Evolutionary conservation across 352 stramenopile genomes (phyloP).

Genomic region (Phytophthora sp.): DNA sequence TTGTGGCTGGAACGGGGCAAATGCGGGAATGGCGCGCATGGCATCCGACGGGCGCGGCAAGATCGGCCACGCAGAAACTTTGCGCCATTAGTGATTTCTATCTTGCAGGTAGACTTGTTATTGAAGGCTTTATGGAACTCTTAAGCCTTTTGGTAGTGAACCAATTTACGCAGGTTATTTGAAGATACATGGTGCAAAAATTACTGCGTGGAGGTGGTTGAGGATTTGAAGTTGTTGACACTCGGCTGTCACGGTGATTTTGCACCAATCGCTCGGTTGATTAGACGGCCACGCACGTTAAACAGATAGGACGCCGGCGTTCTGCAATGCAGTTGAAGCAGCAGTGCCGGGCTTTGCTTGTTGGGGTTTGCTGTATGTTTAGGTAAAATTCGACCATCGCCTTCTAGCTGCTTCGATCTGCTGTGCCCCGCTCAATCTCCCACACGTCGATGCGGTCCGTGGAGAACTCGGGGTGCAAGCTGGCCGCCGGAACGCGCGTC

Average conservation of each 20-base stretch:
- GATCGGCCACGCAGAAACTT: constrained; percentile 3
- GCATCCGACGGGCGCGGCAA: neutral
- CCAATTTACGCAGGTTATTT: too few relatives aligned
- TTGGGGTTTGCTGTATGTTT: neutral
- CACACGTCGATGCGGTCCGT: constrained; percentile 55
- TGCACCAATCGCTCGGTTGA: constrained; percentile 3
- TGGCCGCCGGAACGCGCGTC: constrained; percentile 28
- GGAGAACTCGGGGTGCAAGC: constrained; percentile 51
- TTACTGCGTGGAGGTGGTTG: neutral
- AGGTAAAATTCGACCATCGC: constrained; percentile 13
- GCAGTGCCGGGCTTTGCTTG: constrained; percentile 6
- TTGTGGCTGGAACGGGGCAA: constrained; percentile 15
- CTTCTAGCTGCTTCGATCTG: constrained; percentile 21
- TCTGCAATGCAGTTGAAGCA: constrained; percentile 9
- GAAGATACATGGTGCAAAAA: too few relatives aligned
- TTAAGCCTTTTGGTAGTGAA: too few relatives aligned
- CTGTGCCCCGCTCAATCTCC: constrained; percentile 33
- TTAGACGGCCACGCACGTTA: constrained; percentile 1
- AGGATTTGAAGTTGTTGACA: neutral
- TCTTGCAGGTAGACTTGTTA: neutral
- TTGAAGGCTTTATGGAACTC: too few relatives aligned
- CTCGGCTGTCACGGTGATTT: neutral
- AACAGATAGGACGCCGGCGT: neutral
- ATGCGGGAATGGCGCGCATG: constrained; percentile 23
- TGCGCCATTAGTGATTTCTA: neutral